Base-by-base conservation (phyloP, 768 basidiomycete species). In the Infundibulicybe gibba region DNA sequence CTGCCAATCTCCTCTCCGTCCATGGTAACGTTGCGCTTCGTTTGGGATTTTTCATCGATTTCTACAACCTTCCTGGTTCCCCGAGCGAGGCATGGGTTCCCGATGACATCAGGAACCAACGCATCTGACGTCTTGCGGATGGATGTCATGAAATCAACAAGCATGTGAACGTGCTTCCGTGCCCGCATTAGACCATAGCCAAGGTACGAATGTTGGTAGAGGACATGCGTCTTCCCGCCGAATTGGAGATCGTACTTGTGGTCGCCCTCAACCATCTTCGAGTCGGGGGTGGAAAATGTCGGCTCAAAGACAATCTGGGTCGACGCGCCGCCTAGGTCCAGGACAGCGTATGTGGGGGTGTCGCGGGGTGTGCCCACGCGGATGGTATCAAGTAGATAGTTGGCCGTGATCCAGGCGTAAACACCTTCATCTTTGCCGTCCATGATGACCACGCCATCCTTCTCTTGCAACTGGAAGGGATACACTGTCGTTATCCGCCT, bases 251-350 rank as follows among this genome's bases (percentile, higher is more conserved):
- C 82, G 65, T 93, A 97, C 67, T 89, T 90, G 71, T 97, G 95
- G 45, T 97, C 94, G 39, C 94, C 95, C 4, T 87, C 86, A 50
- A 75, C 79, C 32, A 77, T 54, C 19, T 54, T 53, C 20, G 67
- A 65, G 21, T 75, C 75, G 14, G 60, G 49, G 31, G 56, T 52
- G 1, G 95, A n/a, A n/a, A n/a, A n/a, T n/a, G n/a, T n/a, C n/a
- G n/a, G 97, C 67, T 94, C 86, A 57, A 98, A 97, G 48, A 97
- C 94, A 63, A 98, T 97, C 69, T 97, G 97, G 16, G 94, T 97
- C 49, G 94, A 94, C 25, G 90, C 97, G 3, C 97, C 97, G 4
- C 97, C 97, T 41, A 99, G 80, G 61, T 98, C 97, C 42, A 98
- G 83, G 38, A 97, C 93, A 17, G 95, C 95, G 54, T 88, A 90